Conservation (phyloP, 2,329 filamentous ascomycete genomes). For the Talaromyces sp. region DNA sequence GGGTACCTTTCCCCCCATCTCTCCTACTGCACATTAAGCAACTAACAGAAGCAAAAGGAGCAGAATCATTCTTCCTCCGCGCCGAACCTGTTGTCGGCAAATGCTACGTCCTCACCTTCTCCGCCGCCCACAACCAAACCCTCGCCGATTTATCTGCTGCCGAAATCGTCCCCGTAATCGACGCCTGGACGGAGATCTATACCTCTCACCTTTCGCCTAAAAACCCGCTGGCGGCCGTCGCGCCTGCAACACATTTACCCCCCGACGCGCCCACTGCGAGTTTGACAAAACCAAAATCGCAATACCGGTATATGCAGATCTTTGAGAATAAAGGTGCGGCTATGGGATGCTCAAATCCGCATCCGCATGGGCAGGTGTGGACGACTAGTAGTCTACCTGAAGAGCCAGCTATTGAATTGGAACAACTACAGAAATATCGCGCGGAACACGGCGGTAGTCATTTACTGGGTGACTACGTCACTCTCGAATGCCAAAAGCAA, state of each 20-base stretch:
- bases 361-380: conserved; percentile 97
- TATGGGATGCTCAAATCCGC: conserved; percentile 98
- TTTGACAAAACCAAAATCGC: conserved; percentile 61
- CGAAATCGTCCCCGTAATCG: conserved; percentile 78
- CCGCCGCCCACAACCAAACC: conserved; percentile 83
- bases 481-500: conserved; percentile 74
- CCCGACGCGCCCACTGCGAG: conserved; percentile 47
- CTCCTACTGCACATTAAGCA: background rate
- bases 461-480: conserved; percentile 81
- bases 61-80: conserved; percentile 73
- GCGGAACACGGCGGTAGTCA: conserved; percentile 69
- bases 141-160: conserved; percentile 79
- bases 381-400: conserved; percentile 88
- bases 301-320: conserved; percentile 97
- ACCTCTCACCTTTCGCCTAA: conserved; percentile 71
- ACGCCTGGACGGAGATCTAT: conserved; percentile 92
- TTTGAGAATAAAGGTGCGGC: conserved; percentile 98
- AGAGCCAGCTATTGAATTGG: conserved; percentile 77
- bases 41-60: conserved; percentile 48
- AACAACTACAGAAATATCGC: conserved; percentile 76
- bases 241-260: conserved; percentile 48
- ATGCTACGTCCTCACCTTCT: conserved; percentile 97
- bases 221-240: conserved; percentile 60
- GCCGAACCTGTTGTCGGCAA: conserved; percentile 87
- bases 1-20: conserved; percentile 32